These are phyloP conservation scores for Tylopilus felleus DNA, from an alignment of 768 basidiomycete genomes.

Conservation along the genomic window DNA sequence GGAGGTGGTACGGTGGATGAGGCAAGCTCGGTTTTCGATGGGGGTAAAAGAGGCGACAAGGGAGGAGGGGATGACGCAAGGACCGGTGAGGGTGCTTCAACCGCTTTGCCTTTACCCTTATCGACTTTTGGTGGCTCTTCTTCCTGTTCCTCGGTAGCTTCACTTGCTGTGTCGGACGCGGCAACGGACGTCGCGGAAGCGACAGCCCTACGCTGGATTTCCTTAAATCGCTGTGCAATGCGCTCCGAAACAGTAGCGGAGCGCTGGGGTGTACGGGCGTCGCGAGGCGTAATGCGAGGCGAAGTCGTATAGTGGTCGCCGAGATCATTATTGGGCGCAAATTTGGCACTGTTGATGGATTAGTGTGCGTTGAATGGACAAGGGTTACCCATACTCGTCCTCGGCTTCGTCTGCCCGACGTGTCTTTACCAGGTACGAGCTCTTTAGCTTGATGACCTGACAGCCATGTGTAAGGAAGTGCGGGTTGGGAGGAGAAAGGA, in stretches of 20 bases:
- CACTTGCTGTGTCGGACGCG: conserved; percentile 20
- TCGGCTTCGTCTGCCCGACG: conserved; percentile 88
- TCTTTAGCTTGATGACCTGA: conserved; percentile 63
- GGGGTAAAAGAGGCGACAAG: conserved; percentile 59
- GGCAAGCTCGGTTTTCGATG: conserved; percentile 38
- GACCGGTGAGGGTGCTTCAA: conserved; percentile 36
- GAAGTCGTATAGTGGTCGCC: conserved; percentile 82
- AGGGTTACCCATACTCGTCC: conserved; percentile 69
- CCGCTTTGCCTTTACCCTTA: conserved; percentile 76
- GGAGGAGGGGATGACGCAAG: conserved; percentile 54
- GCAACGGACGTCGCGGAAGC: conserved; percentile 30
- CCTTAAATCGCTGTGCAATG: conserved; percentile 77
- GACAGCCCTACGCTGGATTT: conserved; percentile 61
- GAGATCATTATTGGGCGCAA: conserved; percentile 66
- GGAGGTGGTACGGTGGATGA: conserved; percentile 37
- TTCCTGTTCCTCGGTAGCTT: conserved; percentile 31
- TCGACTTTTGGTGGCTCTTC: conserved; percentile 56
- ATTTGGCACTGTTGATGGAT: conserved; percentile 63
- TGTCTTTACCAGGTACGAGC: conserved; percentile 72
- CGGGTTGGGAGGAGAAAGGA: background rate
- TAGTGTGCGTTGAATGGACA: background rate
- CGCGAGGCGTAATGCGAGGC: conserved; percentile 59
- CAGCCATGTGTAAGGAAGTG: conserved; percentile 1
- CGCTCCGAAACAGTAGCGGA: conserved; percentile 84
- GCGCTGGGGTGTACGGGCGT: conserved; percentile 53